Evolutionary conservation across 2,329 filamentous ascomycete species (phyloP), one percentile per base, ranked within the genome.

Genomic region (Neoscytalidium dimidiatum): DNA sequence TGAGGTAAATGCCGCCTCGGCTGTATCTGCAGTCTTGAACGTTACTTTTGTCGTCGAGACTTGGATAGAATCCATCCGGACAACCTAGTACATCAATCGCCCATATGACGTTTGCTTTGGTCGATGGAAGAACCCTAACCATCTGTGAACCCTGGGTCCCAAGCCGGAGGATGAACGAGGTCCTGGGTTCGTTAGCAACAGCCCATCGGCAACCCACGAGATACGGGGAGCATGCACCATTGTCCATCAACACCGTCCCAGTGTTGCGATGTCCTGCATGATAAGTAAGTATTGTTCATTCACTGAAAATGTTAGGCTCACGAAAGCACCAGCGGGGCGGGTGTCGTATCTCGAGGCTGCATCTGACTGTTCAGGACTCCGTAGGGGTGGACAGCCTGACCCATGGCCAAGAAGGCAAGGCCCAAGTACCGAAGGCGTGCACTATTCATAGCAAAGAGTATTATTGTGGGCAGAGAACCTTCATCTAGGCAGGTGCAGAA

Each of bases 191-290:
- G 19, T 21, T 14, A 48, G 33, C 28, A 8, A 19, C 19, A 17
- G 4, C 35, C 6, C 13, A n/a, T n/a, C n/a, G n/a, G n/a, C n/a
- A n/a, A n/a, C n/a, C n/a, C n/a, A n/a, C 9, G 41, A 23, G 41
- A 5, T 23, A 17, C 4, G 26, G 38, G 5, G 6, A 33, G 3
- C 14, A n/a, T 4, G 19, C 43, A 62, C 60, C 60, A 62, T 29
- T 21, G 46, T 1, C 60, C 60, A 43, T 62, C 60, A 2, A 41
- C 38, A 14, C 60, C 60, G 14, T 52, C 46, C 60, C 60, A 62
- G 17, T 8, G 41, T 33, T 62, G 60, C 4, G 60, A 62, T 1
- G 29, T 21, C 17, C 60, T 51, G 23, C 1, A 8, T 17, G 7
- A 7, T 8, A 14, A 3, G 29, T 31, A 6, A 62, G 44, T 14